These are phyloP conservation scores for Ascochyta viciae-villosae DNA, from an alignment of 2,329 filamentous ascomycete species.

Conservation along the genomic window DNA sequence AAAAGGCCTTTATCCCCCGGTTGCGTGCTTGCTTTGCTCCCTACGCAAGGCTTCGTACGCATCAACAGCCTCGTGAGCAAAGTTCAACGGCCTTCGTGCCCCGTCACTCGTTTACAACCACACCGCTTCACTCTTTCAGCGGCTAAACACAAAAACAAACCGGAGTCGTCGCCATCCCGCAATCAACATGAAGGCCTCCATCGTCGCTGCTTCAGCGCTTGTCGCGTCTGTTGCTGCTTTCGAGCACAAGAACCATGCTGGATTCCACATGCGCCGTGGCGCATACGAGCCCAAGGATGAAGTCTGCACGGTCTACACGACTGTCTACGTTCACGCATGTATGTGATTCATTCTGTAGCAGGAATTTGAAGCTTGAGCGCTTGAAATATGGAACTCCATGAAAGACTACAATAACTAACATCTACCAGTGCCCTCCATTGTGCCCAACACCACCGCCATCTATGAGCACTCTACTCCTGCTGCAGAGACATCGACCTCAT, in stretches of 20 bases:
- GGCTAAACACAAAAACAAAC: conserved; percentile 60
- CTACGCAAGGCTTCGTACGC: conserved; percentile 45
- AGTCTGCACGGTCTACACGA: conserved; percentile 77
- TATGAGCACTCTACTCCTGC: conserved; percentile 40
- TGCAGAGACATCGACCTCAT: conserved; percentile 77
- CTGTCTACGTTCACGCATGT: conserved; percentile 58
- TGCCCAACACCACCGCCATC: conserved; percentile 35
- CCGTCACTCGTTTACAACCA: conserved; percentile 44
- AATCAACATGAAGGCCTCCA: conserved; percentile 73
- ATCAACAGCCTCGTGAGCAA: conserved; percentile 44
- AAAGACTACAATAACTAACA: conserved; percentile 18
- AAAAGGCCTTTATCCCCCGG: conserved; percentile 41
- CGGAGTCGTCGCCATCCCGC: conserved; percentile 40
- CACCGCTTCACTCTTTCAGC: conserved; percentile 85
- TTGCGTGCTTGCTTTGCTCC: conserved; percentile 24
- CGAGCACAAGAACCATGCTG: conserved; percentile 70
- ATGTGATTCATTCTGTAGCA: conserved; percentile 32
- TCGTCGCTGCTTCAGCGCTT: conserved; percentile 68
- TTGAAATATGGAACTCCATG: neutral
- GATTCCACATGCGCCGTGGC: conserved; percentile 63
- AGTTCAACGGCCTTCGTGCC: conserved; percentile 44
- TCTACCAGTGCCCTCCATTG: conserved; percentile 30
- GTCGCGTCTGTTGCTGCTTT: conserved; percentile 62
- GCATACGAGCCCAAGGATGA: conserved; percentile 57
- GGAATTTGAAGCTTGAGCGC: neutral